These are phyloP conservation scores for Fennellomyces sp. DNA, from an alignment of 371 early-diverging fungal genomes.

Conservation along the genomic window DNA sequence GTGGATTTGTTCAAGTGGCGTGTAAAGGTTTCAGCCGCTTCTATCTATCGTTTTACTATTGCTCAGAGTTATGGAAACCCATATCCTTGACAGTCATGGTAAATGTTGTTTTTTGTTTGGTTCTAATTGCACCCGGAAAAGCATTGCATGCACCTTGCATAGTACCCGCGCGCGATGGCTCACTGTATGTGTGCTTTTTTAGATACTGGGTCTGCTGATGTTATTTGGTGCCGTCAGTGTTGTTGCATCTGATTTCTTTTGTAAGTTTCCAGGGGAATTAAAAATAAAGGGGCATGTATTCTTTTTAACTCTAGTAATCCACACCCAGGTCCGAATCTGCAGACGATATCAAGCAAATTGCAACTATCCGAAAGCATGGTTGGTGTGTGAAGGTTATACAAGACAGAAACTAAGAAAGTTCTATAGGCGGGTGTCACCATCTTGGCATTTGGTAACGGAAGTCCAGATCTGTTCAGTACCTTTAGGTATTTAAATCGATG, in stretches of 20 bases:
- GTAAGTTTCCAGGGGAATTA: conserved; percentile 32
- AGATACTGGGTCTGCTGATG: conserved; percentile 35
- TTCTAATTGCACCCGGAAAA: conserved; percentile 5
- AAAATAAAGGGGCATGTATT: neutral
- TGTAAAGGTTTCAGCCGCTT: conserved; percentile 43
- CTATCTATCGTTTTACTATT: conserved; percentile 65
- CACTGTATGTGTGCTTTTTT: neutral
- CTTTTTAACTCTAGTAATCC: neutral
- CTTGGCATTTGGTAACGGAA: conserved; percentile 86
- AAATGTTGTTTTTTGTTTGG: conserved; percentile 10
- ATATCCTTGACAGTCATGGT: conserved; percentile 32
- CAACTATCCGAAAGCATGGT: conserved; percentile 73
- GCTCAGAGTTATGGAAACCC: conserved; percentile 48
- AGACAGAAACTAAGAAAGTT: conserved; percentile 12
- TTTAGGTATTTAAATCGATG: conserved; percentile 41
- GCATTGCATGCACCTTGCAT: conserved; percentile 2
- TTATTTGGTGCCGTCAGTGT: conserved; percentile 68
- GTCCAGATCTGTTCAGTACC: conserved; percentile 82
- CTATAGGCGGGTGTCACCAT: conserved; percentile 84
- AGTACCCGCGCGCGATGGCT: neutral
- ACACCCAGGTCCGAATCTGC: conserved; percentile 24
- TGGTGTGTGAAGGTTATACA: conserved; percentile 14
- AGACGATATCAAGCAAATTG: conserved; percentile 30
- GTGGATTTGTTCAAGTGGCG: conserved; percentile 34
- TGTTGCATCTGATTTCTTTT: conserved; percentile 74